These are phyloP conservation scores for Aspergillus clavatus DNA, from an alignment of 2,329 filamentous ascomycete species.

Conservation along the genomic window DNA sequence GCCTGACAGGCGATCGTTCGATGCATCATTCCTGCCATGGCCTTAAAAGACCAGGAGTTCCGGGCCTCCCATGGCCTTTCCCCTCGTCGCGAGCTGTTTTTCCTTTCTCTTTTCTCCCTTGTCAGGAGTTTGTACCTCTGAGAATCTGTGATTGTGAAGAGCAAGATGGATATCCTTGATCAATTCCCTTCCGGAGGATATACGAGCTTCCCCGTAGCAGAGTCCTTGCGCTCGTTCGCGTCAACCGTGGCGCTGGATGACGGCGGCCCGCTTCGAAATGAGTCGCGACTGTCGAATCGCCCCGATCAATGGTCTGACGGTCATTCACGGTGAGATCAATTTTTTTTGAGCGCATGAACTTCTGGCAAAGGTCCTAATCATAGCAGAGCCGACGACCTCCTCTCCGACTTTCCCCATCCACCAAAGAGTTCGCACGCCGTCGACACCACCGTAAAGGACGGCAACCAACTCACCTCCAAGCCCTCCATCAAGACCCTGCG, in stretches of 20 bases:
- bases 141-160: no score
- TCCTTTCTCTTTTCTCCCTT: no score
- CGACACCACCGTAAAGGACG: slow-evolving; percentile 7
- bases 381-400: slow-evolving; percentile 15
- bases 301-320: no score
- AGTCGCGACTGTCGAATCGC: not conserved
- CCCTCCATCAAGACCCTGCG: slow-evolving; percentile 26
- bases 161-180: no score
- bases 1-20: slow-evolving; percentile 1
- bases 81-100: no score
- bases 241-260: slow-evolving; percentile 8
- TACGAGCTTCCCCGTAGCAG: slow-evolving; percentile 3
- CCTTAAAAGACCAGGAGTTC: not conserved
- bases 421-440: slow-evolving; percentile 10
- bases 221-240: slow-evolving; percentile 8
- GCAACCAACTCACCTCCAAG: slow-evolving; percentile 14
- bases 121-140: no score
- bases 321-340: no score
- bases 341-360: no score
- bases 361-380: no score
- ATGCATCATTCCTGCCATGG: slow-evolving; percentile 1
- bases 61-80: no score
- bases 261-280: not conserved
- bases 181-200: not conserved
- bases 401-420: slow-evolving; percentile 22